Conservation (phyloP, 1,284 basidiomycete genomes). For the Boletus mariae region DNA sequence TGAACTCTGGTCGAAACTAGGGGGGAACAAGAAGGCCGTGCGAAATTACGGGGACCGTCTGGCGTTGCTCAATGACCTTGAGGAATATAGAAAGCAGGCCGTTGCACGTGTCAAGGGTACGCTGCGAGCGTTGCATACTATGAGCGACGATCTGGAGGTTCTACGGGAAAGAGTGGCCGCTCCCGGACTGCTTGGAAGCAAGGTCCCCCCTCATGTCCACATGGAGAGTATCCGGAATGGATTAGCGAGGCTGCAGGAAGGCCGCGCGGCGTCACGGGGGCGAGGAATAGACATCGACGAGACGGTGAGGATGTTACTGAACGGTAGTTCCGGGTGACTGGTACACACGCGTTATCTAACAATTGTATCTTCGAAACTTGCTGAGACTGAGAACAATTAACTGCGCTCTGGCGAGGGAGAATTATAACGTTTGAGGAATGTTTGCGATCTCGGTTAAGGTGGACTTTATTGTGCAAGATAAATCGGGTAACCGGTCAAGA, state of each 20-base stretch:
- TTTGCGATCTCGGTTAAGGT: conserved; percentile 10
- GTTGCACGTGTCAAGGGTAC: conserved; percentile 58
- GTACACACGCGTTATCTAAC: neutral
- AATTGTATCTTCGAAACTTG: neutral
- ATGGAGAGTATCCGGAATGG: conserved; percentile 64
- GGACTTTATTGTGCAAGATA: conserved; percentile 22
- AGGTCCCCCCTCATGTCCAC: conserved; percentile 66
- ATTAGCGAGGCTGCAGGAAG: conserved; percentile 58
- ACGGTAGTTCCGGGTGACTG: conserved; percentile 4
- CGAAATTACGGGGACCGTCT: conserved; percentile 49
- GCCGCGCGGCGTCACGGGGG: conserved; percentile 39
- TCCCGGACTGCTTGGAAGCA: conserved; percentile 54
- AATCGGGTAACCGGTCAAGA: conserved; percentile 18
- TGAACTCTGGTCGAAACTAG: conserved; percentile 63
- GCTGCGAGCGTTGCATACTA: conserved; percentile 52
- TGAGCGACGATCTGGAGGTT: conserved; percentile 72
- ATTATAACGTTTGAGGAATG: neutral
- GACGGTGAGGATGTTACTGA: conserved; percentile 30
- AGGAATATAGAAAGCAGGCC: conserved; percentile 55
- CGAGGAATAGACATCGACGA: conserved; percentile 33
- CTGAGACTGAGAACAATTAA: conserved; percentile 2
- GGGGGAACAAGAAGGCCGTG: conserved; percentile 50
- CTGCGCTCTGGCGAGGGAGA: neutral
- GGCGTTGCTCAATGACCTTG: conserved; percentile 49
- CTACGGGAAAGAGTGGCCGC: conserved; percentile 63